Percentiles rank a stretch among this genome's conserved stretches.
Evolutionary conservation across 305 asterid species (phyloP).

Genomic region (Caryopteris hybrid): DNA sequence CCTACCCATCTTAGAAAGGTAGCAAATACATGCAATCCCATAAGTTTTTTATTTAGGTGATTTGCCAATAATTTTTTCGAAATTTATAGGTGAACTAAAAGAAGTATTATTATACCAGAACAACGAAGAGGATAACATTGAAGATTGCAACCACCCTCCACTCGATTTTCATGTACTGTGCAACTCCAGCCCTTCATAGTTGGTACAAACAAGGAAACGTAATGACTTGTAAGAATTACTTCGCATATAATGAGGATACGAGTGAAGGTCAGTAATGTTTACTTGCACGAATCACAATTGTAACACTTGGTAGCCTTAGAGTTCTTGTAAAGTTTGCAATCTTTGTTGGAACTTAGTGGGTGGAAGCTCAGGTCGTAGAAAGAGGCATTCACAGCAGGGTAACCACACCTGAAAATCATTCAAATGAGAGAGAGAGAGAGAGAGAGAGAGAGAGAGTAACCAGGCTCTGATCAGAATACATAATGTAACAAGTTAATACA

Average conservation of each 20-base stretch:
- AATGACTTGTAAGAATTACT: background rate
- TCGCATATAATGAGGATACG: background rate
- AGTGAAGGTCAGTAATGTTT: slow-evolving; percentile 12
- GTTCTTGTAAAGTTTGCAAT: slow-evolving; percentile 84
- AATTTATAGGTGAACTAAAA: background rate
- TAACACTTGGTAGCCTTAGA: slow-evolving; percentile 68
- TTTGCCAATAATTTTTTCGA: no score
- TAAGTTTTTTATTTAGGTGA: no score
- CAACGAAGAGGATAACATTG: slow-evolving; percentile 64
- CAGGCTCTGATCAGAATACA: background rate
- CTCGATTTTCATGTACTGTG: slow-evolving; percentile 92
- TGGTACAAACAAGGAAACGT: background rate
- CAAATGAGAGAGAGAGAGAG: background rate
- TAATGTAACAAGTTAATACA: background rate
- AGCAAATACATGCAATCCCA: no score
- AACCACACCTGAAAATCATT: slow-evolving; percentile 61
- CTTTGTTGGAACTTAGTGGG: slow-evolving; percentile 64
- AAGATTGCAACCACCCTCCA: slow-evolving; percentile 95
- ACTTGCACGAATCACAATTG: slow-evolving; percentile 95
- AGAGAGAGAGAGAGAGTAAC: background rate
- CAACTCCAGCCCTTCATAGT: slow-evolving; percentile 86
- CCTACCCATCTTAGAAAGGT: no score
- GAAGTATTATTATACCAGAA: slow-evolving; percentile 49
- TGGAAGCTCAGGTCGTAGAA: slow-evolving; percentile 85
- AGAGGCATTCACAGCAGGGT: slow-evolving; percentile 84